phyloP scores from a whole-genome alignment of 2,329 filamentous ascomycete species.

The Fusarium agapanthi region DNA sequence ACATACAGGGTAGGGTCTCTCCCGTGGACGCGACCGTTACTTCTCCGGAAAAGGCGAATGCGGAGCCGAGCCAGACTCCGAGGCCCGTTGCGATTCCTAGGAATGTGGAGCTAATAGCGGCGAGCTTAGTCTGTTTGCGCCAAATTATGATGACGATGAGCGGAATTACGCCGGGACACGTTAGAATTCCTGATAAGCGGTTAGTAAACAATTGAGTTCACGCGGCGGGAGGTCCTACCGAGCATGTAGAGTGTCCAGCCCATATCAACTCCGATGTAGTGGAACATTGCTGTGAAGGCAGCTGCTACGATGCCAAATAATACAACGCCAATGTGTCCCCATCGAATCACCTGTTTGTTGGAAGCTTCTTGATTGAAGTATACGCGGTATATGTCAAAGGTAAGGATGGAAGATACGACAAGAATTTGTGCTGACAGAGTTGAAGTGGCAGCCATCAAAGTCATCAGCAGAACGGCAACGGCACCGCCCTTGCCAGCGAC shows the following conservation, averaged over 20 bases:
- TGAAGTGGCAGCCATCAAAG: constrained; percentile 52
- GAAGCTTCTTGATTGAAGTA: constrained; percentile 57
- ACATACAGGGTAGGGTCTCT: not conserved
- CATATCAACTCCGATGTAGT: not conserved
- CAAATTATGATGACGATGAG: not conserved
- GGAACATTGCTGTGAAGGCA: not conserved
- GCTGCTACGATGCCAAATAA: not conserved
- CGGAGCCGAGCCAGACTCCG: not conserved
- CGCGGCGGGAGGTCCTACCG: not conserved
- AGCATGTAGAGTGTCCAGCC: not conserved
- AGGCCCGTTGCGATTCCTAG: not conserved
- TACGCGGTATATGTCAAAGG: constrained; percentile 61
- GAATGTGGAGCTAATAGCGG: not conserved
- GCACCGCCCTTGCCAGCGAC: not conserved
- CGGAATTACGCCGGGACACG: not conserved
- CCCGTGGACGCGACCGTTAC: not conserved
- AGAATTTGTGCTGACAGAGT: constrained; percentile 62
- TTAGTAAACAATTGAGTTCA: not conserved
- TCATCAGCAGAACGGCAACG: not conserved
- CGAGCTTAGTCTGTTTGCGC: not conserved
- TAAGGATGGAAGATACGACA: constrained; percentile 61
- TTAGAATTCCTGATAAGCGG: not conserved
- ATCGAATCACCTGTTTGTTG: constrained; percentile 58
- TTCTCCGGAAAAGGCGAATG: not conserved
- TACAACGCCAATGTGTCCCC: constrained; percentile 61